Conservation (phyloP, 2,329 filamentous ascomycete genomes). For the Talaromyces sp. region DNA sequence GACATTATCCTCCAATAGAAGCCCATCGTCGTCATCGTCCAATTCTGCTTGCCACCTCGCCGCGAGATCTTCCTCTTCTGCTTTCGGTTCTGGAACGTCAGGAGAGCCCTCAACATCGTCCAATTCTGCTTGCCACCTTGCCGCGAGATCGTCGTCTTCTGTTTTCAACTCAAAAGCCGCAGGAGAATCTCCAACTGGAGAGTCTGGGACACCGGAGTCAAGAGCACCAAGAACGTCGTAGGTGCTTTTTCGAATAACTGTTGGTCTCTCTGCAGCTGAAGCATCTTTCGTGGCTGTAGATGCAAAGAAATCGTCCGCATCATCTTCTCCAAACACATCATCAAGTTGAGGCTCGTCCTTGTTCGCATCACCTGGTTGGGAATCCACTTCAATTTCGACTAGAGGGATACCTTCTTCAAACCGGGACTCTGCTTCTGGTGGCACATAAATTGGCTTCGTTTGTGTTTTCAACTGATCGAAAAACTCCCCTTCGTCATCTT, state of each 20-base stretch:
- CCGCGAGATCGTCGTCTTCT: constrained; percentile 64
- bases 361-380: constrained; percentile 22
- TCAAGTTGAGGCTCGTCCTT: constrained; percentile 24
- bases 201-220: constrained; percentile 29
- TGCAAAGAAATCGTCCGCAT: constrained; percentile 36
- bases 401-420: constrained; percentile 67
- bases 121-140: constrained; percentile 78
- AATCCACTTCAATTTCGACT: constrained; percentile 36
- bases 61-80: constrained; percentile 62
- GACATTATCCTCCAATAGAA: constrained; percentile 64
- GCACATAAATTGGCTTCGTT: constrained; percentile 35
- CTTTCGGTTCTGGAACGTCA: constrained; percentile 10
- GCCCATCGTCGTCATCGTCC: constrained; percentile 75
- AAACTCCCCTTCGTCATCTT: constrained; percentile 53
- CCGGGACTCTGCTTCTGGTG: constrained; percentile 49
- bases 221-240: constrained; percentile 58
- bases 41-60: constrained; percentile 81
- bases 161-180: constrained; percentile 22
- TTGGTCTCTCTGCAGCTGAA: constrained; percentile 14
- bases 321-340: constrained; percentile 37
- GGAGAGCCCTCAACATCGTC: constrained; percentile 31
- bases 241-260: constrained; percentile 64
- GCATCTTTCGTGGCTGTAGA: constrained; percentile 19
- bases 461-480: constrained; percentile 50
- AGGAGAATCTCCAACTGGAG: constrained; percentile 24